A percentile compares a stretch with the other conserved stretches of the same genome.
Evolutionary conservation across 106 monocot species (phyloP).

Genomic region (Dendrobium officinale): DNA sequence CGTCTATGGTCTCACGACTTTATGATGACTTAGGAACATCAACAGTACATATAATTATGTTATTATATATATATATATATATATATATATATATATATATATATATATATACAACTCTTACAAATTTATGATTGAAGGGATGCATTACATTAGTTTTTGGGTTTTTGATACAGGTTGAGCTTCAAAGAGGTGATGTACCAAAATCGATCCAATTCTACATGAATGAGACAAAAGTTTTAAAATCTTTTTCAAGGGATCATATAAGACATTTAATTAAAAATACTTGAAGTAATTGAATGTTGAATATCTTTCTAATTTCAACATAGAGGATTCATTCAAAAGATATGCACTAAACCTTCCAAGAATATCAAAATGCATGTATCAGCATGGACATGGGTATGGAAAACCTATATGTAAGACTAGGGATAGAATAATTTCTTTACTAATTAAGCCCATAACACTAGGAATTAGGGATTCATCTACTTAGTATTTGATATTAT

Average conservation of each 20-base stretch:
- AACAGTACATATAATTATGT: neutral
- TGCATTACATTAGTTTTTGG: too few relatives aligned
- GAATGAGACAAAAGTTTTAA: constrained; percentile 13
- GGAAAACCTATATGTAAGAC: too few relatives aligned
- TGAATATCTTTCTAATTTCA: neutral
- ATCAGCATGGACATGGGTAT: neutral
- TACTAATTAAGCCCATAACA: too few relatives aligned
- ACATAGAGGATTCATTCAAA: constrained; percentile 3
- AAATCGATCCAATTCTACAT: constrained; percentile 35
- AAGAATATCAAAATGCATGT: neutral
- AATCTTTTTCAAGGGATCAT: constrained; percentile 6
- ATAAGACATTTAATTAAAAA: constrained; percentile 2
- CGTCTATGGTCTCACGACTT: neutral
- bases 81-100: too few relatives aligned
- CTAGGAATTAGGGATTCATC: too few relatives aligned
- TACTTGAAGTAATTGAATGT: constrained; percentile 17
- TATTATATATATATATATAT: too few relatives aligned
- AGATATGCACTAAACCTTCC: neutral
- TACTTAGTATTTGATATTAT: too few relatives aligned
- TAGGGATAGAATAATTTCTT: too few relatives aligned
- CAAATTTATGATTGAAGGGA: too few relatives aligned
- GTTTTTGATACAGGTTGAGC: too few relatives aligned
- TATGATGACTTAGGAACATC: constrained; percentile 16
- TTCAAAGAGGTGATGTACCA: neutral
- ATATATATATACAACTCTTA: too few relatives aligned